Percentiles rank a stretch among this genome's conserved stretches.
These are phyloP conservation scores for Penicillium sp. DNA, from an alignment of 2,329 filamentous ascomycete genomes.

Conservation along the genomic window DNA sequence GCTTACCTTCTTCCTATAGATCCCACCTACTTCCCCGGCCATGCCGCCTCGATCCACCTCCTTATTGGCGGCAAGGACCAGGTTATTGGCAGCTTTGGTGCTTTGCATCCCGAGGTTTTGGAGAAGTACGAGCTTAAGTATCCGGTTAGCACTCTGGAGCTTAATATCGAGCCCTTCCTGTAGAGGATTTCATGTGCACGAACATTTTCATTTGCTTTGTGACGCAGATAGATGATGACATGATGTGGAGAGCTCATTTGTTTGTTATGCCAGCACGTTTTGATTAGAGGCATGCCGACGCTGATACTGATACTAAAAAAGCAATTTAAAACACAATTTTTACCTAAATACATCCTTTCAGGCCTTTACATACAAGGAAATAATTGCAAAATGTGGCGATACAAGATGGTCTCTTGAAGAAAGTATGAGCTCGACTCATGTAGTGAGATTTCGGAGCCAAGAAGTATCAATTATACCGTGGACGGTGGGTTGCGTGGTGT, in stretches of 20 bases:
- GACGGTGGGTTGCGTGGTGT: no score
- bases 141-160: constrained; percentile 88
- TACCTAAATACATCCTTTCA: not conserved
- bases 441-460: no score
- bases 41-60: constrained; percentile 80
- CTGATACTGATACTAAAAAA: constrained; percentile 2
- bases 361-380: not conserved
- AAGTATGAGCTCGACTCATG: not conserved
- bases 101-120: constrained; percentile 87
- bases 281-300: constrained; percentile 15
- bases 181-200: constrained; percentile 38
- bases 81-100: constrained; percentile 85
- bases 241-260: constrained; percentile 17
- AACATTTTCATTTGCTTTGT: constrained; percentile 8
- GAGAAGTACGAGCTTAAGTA: constrained; percentile 92
- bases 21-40: constrained; percentile 85
- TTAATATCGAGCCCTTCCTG: constrained; percentile 92
- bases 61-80: constrained; percentile 70
- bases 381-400: not conserved
- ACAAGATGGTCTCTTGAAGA: not conserved
- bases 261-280: constrained; percentile 4
- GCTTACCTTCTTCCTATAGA: constrained; percentile 47
- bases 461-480: no score
- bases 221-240: constrained; percentile 27
- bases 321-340: constrained; percentile 14